Percentiles rank a stretch among this genome's conserved stretches.
Evolutionary conservation across 192 early-diverging fungal genomes (phyloP).

Genomic region (Coemansia sp.): DNA sequence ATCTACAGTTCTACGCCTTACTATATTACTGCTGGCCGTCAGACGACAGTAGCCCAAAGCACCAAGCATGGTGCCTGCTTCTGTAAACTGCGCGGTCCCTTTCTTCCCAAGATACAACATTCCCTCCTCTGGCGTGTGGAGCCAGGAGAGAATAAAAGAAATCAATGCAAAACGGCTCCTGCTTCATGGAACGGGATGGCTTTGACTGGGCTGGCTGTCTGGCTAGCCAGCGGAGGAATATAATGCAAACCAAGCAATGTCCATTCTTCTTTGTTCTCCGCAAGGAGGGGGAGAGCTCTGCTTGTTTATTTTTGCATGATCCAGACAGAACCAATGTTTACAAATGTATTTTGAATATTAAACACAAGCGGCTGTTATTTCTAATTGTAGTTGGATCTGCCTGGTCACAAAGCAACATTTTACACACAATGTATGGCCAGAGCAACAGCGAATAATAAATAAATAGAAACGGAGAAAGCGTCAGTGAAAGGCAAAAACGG

Average conservation of each 20-base stretch:
- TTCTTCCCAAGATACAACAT: no score
- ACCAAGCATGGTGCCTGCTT: background rate
- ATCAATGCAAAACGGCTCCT: background rate
- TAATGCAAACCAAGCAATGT: background rate
- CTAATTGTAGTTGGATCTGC: background rate
- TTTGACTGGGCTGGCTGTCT: no score
- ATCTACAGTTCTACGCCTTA: background rate
- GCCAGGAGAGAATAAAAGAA: no score
- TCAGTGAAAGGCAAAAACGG: no score
- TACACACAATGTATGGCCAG: background rate
- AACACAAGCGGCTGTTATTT: no score
- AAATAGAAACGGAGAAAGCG: no score
- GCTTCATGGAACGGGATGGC: slow-evolving; percentile 2
- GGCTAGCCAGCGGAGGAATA: background rate
- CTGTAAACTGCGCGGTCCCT: no score
- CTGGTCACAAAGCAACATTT: background rate
- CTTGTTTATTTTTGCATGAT: background rate
- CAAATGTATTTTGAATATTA: no score
- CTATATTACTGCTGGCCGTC: background rate
- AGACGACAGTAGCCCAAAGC: background rate
- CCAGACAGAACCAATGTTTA: background rate
- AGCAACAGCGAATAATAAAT: no score
- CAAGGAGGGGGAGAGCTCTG: no score
- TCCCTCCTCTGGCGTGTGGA: no score
- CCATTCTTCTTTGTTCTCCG: background rate